These are phyloP conservation scores for Hymenoscyphus fructigenus DNA, from an alignment of 2,329 filamentous ascomycete species.

Conservation along the genomic window DNA sequence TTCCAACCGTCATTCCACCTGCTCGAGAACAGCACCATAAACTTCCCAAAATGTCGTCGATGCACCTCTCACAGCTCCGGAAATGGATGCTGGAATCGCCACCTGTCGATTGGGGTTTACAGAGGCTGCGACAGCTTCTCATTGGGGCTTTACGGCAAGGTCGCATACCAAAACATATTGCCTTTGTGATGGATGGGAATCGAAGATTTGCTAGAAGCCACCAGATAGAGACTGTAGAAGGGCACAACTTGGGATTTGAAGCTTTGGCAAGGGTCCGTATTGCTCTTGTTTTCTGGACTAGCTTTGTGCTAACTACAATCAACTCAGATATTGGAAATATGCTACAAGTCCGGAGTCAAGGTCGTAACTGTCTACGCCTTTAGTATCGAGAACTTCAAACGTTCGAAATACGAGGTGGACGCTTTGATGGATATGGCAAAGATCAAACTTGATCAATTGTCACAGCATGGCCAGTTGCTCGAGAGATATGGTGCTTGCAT, in stretches of 20 bases:
- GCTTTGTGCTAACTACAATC: conserved; percentile 19
- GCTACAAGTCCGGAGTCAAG: conserved; percentile 95
- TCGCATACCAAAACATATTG: conserved; percentile 89
- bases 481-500: conserved; percentile 90
- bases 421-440: conserved; percentile 98
- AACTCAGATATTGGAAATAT: conserved; percentile 85
- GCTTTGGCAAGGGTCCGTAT: conserved; percentile 75
- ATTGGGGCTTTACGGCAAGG: conserved; percentile 89
- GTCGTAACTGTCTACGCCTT: conserved; percentile 98
- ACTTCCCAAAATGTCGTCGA: conserved; percentile 42
- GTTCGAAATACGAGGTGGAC: conserved; percentile 93
- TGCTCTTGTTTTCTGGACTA: neutral
- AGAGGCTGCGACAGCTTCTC: conserved; percentile 75
- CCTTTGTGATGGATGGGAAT: conserved; percentile 99
- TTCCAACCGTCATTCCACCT: neutral
- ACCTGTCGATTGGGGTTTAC: conserved; percentile 85
- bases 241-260: conserved; percentile 94
- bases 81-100: conserved; percentile 85
- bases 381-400: conserved; percentile 98
- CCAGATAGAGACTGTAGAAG: conserved; percentile 94
- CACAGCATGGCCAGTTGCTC: conserved; percentile 88
- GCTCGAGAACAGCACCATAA: neutral
- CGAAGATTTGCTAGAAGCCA: conserved; percentile 85
- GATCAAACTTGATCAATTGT: conserved; percentile 86
- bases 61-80: conserved; percentile 60